These are phyloP conservation scores for Lecanosticta acicola DNA, from an alignment of 2,329 filamentous ascomycete genomes.

Conservation along the genomic window DNA sequence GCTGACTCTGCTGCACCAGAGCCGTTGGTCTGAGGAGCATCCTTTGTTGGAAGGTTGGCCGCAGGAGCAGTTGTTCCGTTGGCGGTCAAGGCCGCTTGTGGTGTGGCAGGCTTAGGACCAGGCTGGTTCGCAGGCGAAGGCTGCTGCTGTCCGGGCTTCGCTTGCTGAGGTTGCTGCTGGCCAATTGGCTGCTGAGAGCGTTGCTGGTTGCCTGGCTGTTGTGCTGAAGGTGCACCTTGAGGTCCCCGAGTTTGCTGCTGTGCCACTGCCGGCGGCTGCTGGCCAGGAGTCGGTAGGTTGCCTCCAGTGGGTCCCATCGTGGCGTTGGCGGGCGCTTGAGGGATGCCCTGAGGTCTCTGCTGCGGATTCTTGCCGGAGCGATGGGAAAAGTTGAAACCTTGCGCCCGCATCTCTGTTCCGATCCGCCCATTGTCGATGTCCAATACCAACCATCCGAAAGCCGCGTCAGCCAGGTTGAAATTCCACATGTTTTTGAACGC, in stretches of 20 bases:
- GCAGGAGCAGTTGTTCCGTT: conserved; percentile 27
- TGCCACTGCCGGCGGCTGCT: conserved; percentile 29
- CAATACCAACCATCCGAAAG: conserved; percentile 90
- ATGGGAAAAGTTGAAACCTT: conserved; percentile 98
- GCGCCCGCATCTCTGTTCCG: conserved; percentile 95
- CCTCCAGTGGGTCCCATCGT: conserved; percentile 35
- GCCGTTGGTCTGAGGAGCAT: conserved; percentile 47
- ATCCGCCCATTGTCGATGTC: conserved; percentile 95
- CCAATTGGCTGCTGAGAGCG: conserved; percentile 22
- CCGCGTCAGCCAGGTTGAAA: conserved; percentile 95
- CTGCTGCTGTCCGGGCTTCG: conserved; percentile 21
- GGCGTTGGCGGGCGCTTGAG: conserved; percentile 34
- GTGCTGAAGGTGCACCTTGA: conserved; percentile 27
- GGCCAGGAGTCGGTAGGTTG: conserved; percentile 37
- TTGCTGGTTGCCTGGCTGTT: conserved; percentile 25
- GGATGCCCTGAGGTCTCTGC: conserved; percentile 36
- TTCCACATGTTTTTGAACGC: conserved; percentile 99
- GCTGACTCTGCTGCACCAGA: conserved; percentile 35
- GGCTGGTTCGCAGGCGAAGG: conserved; percentile 35
- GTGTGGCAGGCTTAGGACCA: conserved; percentile 20
- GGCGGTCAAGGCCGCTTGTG: conserved; percentile 21
- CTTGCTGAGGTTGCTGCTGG: conserved; percentile 26
- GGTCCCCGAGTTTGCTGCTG: conserved; percentile 34
- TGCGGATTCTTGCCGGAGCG: conserved; percentile 66
- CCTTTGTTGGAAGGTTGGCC: conserved; percentile 32